A percentile compares a stretch with the other conserved stretches of the same genome.
Evolutionary conservation across 2,329 filamentous ascomycete genomes (phyloP).

Genomic region (Lasiodiplodia gonubiensis): DNA sequence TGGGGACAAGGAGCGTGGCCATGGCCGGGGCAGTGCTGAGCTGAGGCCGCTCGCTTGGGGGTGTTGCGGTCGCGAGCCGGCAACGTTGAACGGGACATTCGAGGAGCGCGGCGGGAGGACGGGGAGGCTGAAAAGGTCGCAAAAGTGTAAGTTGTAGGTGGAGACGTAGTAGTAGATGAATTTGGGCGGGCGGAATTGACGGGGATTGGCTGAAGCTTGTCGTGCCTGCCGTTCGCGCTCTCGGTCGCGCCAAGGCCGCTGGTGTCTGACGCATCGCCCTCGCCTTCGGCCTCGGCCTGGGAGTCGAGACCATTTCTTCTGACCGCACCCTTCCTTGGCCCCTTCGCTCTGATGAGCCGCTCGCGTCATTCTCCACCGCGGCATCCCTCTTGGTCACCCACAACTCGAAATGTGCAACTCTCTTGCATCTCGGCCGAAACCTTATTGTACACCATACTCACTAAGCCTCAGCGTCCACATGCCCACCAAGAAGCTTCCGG

Average conservation of each 20-base stretch:
- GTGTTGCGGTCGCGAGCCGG: neutral
- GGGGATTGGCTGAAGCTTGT: slow-evolving; percentile 12
- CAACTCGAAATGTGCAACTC: too few species aligned
- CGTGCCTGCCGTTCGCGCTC: neutral
- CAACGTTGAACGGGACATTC: neutral
- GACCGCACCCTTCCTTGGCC: neutral
- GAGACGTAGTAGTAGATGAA: neutral
- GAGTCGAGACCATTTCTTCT: neutral
- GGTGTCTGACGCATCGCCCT: neutral
- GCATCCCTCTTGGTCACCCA: too few species aligned
- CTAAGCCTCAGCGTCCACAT: too few species aligned
- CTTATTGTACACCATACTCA: too few species aligned
- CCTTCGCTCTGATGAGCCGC: neutral
- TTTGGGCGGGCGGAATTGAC: neutral
- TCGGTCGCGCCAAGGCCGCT: neutral
- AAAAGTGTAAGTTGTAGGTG: neutral
- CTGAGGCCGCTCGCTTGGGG: too few species aligned
- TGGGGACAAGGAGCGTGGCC: neutral
- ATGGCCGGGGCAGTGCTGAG: neutral
- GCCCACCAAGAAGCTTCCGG: too few species aligned
- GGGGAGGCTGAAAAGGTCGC: too few species aligned
- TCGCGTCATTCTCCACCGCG: neutral
- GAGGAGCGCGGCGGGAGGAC: too few species aligned
- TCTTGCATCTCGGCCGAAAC: too few species aligned
- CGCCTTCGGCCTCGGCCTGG: slow-evolving; percentile 10